Evolutionary conservation across 2,329 filamentous ascomycete species (phyloP), one percentile per base, ranked within the genome.

Genomic region (Monascus ruber): DNA sequence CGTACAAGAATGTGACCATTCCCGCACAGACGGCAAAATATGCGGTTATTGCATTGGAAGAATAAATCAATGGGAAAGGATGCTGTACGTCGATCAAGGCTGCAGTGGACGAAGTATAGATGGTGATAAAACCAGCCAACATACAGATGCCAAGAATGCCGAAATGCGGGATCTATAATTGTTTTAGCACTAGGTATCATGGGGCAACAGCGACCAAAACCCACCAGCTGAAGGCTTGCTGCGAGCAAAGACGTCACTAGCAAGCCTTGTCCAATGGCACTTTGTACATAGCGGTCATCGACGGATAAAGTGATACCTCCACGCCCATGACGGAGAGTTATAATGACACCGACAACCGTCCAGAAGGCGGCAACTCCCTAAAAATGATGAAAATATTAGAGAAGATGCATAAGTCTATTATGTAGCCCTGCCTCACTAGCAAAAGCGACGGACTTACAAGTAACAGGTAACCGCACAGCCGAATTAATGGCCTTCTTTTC

Each of bases 191-290:
- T 36, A 8, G 2, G 24, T 17, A 7, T 29, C 6, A 33, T 17
- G 17, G 17, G 17, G 17, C 17, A 34, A 33, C 24, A 7, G 11
- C 3, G 25, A n/a, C 24, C 9, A 38, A 33, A 9, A 53, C 66
- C 49, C 45, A 70, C 66, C 36, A 65, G 49, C 40, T 65, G 59
- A 40, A 60, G 56, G 11, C 60, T 56, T 5, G 60, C 63, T 26
- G 65, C 38, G 11, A 56, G 46, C 25, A 62, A 43, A 9, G 59
- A 41, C 4, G 59, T 47, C 36, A 60, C 53, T 35, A 68, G 40
- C 9, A 60, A 28, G 11, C 55, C 49, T 42, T 64, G 58, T n/a
- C 51, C 54, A 24, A 59, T 43, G 26, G 64, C 54, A 43, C 64
- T 64, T 38, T 60, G 58, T 24, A 65, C 46, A 46, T 64, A 66